A percentile compares a stretch with the other conserved stretches of the same genome.
Conservation (phyloP, 257 asterid genomes). For the Gentiana macrophylla region DNA sequence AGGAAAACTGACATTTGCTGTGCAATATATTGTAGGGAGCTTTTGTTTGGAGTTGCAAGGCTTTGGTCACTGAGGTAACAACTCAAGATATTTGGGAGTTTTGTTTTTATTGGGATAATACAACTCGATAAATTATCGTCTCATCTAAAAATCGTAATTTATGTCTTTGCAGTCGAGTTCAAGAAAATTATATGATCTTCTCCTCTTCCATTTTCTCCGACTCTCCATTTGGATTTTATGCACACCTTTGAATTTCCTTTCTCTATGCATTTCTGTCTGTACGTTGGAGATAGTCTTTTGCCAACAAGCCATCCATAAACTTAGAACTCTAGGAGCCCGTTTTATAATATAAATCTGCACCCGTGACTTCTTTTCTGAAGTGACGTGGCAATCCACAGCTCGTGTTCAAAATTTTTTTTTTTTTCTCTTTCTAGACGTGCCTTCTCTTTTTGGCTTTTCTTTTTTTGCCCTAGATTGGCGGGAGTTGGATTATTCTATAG, state of each 20-base stretch:
- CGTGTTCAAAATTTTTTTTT: too few relatives aligned
- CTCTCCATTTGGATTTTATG: too few relatives aligned
- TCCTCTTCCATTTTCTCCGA: too few relatives aligned
- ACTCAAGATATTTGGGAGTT: background rate
- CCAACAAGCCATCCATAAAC: too few relatives aligned
- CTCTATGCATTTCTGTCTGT: too few relatives aligned
- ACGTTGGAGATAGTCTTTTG: background rate
- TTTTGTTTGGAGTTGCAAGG: conserved; percentile 89
- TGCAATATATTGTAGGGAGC: conserved; percentile 57
- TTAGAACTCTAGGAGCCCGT: too few relatives aligned
- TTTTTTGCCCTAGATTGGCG: background rate
- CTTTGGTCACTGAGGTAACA: conserved; percentile 89
- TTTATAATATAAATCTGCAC: too few relatives aligned
- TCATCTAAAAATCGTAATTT: background rate
- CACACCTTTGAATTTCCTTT: too few relatives aligned
- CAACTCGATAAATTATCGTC: too few relatives aligned
- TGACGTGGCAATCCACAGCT: too few relatives aligned
- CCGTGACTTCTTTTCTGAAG: too few relatives aligned
- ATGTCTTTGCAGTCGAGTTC: background rate
- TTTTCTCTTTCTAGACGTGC: too few relatives aligned
- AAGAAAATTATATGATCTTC: background rate
- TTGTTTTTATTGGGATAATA: background rate
- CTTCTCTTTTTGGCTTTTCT: background rate
- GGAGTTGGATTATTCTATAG: background rate
- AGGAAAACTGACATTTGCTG: background rate